These are phyloP conservation scores for Candida dendrica DNA, from an alignment of 805 yeast species.

Conservation along the genomic window DNA sequence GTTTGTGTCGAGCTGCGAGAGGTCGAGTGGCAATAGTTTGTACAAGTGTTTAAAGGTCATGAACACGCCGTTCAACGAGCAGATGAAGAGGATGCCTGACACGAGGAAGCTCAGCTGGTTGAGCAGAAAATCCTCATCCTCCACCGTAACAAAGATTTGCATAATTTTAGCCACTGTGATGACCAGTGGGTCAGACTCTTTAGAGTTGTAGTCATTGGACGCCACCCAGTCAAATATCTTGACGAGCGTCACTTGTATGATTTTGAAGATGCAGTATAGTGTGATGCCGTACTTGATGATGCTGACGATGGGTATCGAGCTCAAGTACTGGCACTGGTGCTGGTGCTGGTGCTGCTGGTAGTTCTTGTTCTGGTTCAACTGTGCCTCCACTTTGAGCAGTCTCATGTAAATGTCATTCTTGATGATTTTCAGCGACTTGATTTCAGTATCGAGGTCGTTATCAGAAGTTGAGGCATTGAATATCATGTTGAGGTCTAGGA, in stretches of 20 bases:
- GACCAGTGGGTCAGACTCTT: constrained; percentile 30
- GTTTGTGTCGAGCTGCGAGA: constrained; percentile 14
- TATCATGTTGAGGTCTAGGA: constrained; percentile 10
- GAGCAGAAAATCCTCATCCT: constrained; percentile 28
- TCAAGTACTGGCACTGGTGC: too few species aligned
- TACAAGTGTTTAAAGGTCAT: constrained; percentile 51
- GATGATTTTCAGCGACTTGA: constrained; percentile 13
- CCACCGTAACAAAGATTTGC: constrained; percentile 24
- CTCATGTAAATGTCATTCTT: constrained; percentile 18
- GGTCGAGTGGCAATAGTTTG: constrained; percentile 27
- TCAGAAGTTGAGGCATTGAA: constrained; percentile 2
- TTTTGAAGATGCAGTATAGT: constrained; percentile 29
- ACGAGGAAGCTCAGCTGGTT: constrained; percentile 38
- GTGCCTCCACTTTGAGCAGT: constrained; percentile 9
- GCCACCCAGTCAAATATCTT: constrained; percentile 19
- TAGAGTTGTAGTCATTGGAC: constrained; percentile 12
- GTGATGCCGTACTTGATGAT: constrained; percentile 14
- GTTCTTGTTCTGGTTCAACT: neutral
- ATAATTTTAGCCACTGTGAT: constrained; percentile 28
- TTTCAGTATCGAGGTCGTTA: constrained; percentile 10
- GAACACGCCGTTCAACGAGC: constrained; percentile 60
- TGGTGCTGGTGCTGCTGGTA: neutral
- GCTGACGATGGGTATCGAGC: too few species aligned
- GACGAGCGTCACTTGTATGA: constrained; percentile 22
- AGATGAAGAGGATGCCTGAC: constrained; percentile 51